These are phyloP conservation scores for Aspergillus vadensis DNA, from an alignment of 2,329 filamentous ascomycete species.

Conservation along the genomic window DNA sequence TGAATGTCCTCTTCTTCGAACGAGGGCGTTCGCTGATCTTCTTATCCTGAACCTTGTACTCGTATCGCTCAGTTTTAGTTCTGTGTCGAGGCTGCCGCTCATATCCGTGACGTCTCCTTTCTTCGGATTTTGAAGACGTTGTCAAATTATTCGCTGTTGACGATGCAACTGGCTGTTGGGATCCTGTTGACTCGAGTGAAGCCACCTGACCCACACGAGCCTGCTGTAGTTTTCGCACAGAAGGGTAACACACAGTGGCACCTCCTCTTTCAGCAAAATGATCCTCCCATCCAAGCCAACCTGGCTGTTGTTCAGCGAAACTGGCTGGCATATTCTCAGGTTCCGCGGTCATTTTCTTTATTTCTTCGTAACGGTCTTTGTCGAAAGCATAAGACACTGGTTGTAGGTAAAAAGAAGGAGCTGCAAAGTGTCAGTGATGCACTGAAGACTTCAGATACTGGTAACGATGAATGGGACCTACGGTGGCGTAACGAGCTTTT, in stretches of 20 bases:
- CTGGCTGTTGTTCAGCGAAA: neutral
- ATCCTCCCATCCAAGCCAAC: neutral
- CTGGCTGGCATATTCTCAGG: too few relatives aligned
- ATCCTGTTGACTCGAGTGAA: neutral
- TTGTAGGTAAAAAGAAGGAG: too few relatives aligned
- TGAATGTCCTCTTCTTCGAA: slow-evolving; percentile 44
- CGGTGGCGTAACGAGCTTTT: neutral
- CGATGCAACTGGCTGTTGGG: neutral
- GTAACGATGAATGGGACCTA: neutral
- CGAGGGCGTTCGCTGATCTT: neutral
- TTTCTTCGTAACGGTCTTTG: too few relatives aligned
- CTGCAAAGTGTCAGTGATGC: too few relatives aligned
- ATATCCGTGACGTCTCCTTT: slow-evolving; percentile 33
- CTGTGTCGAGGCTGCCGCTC: slow-evolving; percentile 58
- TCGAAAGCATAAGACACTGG: too few relatives aligned
- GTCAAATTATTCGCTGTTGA: neutral
- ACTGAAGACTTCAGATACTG: too few relatives aligned
- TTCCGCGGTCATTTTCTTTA: too few relatives aligned
- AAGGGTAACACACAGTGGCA: too few relatives aligned
- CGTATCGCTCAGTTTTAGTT: slow-evolving; percentile 60
- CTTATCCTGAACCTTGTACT: slow-evolving; percentile 37
- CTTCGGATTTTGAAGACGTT: neutral
- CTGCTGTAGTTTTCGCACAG: neutral
- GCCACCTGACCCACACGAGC: neutral
- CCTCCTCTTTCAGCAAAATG: too few relatives aligned